Conservation (phyloP, 148 eudicot genomes). For the Bassia scoparia region DNA sequence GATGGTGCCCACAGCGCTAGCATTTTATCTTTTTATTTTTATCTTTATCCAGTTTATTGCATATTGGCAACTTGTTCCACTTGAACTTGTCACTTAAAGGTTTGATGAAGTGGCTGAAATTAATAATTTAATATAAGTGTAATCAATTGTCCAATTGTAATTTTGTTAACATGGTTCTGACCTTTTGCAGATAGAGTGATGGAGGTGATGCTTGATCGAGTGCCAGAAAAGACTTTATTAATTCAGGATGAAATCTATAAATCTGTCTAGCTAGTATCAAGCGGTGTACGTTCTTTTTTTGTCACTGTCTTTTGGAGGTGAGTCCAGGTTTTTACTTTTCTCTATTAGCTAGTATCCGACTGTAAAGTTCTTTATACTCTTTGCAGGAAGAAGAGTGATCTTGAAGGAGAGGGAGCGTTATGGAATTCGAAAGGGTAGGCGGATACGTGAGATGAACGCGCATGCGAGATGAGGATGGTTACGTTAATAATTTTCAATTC, state of each 20-base stretch:
- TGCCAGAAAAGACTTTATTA: constrained; percentile 59
- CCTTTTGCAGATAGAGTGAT: constrained; percentile 74
- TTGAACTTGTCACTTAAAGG: background rate
- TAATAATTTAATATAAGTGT: background rate
- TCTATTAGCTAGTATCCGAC: too few species aligned
- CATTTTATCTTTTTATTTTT: too few species aligned
- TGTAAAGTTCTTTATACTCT: constrained; percentile 19
- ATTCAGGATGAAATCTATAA: constrained; percentile 88
- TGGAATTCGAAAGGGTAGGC: constrained; percentile 90
- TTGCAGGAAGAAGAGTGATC: constrained; percentile 74
- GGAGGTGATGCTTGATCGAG: constrained; percentile 55
- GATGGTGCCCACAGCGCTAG: too few species aligned
- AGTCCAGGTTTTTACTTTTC: too few species aligned
- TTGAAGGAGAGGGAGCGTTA: constrained; percentile 89
- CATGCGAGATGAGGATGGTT: constrained; percentile 94
- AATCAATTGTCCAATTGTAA: background rate
- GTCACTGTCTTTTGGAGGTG: too few species aligned
- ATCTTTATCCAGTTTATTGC: background rate
- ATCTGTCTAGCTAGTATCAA: constrained; percentile 88
- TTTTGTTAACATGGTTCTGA: constrained; percentile 19
- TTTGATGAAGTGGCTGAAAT: background rate
- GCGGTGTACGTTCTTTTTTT: constrained; percentile 59
- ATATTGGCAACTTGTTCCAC: background rate
- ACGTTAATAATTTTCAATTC: constrained; percentile 84
- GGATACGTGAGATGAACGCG: constrained; percentile 99